Evolutionary conservation across 108 stramenopile genomes (phyloP), one percentile per base, ranked within the genome.

Genomic region (Nitzschia sp.): DNA sequence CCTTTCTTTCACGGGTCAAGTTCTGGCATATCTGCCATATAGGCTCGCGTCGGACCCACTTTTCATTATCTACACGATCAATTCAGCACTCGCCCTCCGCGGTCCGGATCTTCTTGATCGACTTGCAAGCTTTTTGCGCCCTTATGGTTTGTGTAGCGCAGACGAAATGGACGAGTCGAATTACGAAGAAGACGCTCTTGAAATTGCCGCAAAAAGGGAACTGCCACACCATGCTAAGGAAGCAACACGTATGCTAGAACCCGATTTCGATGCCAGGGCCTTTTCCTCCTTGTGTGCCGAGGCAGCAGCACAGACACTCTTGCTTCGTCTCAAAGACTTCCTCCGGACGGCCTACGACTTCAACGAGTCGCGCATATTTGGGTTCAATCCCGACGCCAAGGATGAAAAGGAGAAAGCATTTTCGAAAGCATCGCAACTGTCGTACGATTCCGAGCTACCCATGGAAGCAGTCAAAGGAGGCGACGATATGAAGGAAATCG

Each of bases 11-110:
- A 79, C 86, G 15, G 72, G 87, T 15, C 84, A 95, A 69, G 79
- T 95, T 34, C 76, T 95, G 26, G 94, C 91, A 9, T 75, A 90
- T 69, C 79, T 95, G 11, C 88, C 91, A 0, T 95, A 95, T 71
- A 88, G 54, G 64, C 62, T 73, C 21, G 72, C 86, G 35, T 73
- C 66, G 17, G 93, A 95, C 77, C 82, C 86, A 8, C 65, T 95
- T 19, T 90, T 84, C 71, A 87, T 92, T 45, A 79, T 89, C 26
- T 84, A 92, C 64, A 72, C 77, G 47, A 79, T 85, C 46, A 69
- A 67, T 16, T 81, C 85, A 33, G 77, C 75, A 33, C 75, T 86
- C 26, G 78, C 84, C 28, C 69, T 92, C 21, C 78, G 87, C 23
- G 90, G 87, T 25, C 66, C 84, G 11, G 71, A 84, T 26, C 63